phyloP scores from a whole-genome alignment of 2,329 filamentous ascomycete genomes.

The Venturia pyrina region DNA sequence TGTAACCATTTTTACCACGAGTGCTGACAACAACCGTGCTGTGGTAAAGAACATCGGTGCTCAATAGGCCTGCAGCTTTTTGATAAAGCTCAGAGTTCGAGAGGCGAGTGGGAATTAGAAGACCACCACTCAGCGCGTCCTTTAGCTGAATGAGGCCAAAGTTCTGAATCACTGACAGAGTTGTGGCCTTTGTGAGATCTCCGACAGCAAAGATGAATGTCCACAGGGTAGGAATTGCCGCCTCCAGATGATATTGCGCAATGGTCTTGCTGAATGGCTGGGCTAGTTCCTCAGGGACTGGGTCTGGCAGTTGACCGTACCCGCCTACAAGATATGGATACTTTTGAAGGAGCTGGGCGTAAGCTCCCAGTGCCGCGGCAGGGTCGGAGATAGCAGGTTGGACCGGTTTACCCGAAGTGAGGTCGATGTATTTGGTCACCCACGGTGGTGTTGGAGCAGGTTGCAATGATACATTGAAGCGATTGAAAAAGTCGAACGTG shows the following conservation, averaged over 20 bases:
- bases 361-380: neutral
- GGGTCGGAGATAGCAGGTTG: neutral
- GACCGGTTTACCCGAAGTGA: neutral
- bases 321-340: neutral
- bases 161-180: neutral
- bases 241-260: neutral
- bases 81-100: neutral
- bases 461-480: neutral
- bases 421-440: neutral
- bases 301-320: neutral
- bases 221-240: neutral
- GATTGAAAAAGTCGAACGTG: neutral
- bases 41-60: conserved; percentile 1
- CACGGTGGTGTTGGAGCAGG: neutral
- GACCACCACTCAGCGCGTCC: neutral
- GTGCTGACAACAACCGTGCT: neutral
- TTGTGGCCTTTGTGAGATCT: neutral
- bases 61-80: neutral
- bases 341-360: neutral
- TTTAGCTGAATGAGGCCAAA: neutral
- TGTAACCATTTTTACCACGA: neutral
- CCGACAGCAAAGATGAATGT: neutral
- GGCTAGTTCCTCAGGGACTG: neutral
- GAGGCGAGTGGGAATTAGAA: neutral
- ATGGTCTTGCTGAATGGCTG: conserved; percentile 6